Evolutionary conservation across 2,329 filamentous ascomycete species (phyloP).

Genomic region (Verticillium klebahnii): DNA sequence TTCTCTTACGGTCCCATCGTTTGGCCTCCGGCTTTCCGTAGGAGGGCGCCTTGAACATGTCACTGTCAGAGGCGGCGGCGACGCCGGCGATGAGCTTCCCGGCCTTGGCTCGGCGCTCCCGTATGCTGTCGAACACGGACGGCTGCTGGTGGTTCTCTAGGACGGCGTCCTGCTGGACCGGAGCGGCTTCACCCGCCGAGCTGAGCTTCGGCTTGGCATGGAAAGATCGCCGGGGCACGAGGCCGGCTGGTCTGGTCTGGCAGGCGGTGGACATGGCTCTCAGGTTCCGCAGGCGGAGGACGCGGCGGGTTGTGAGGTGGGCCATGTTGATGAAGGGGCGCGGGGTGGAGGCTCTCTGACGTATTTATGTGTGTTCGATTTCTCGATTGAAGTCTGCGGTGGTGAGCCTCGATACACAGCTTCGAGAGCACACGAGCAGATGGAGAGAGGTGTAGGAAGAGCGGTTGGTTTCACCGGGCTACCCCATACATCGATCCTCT

Average conservation of each 20-base stretch:
- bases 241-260: background rate
- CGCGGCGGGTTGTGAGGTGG: constrained; percentile 2
- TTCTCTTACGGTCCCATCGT: constrained; percentile 73
- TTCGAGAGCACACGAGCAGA: background rate
- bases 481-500: background rate
- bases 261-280: background rate
- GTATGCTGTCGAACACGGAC: constrained; percentile 53
- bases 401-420: background rate
- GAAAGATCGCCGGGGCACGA: constrained; percentile 1
- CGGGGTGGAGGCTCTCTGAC: background rate
- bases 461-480: background rate
- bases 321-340: background rate
- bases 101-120: constrained; percentile 63
- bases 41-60: constrained; percentile 71
- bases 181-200: constrained; percentile 13
- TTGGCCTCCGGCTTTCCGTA: constrained; percentile 70
- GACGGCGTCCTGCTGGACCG: constrained; percentile 8
- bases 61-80: constrained; percentile 72
- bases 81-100: constrained; percentile 69
- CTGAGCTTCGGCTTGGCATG: constrained; percentile 7
- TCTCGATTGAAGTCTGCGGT: background rate
- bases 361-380: background rate
- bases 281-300: constrained; percentile 8
- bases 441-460: background rate
- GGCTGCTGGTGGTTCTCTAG: constrained; percentile 10